Base-by-base conservation (phyloP, 2,329 filamentous ascomycete species). In the Aspergillus sp. region DNA sequence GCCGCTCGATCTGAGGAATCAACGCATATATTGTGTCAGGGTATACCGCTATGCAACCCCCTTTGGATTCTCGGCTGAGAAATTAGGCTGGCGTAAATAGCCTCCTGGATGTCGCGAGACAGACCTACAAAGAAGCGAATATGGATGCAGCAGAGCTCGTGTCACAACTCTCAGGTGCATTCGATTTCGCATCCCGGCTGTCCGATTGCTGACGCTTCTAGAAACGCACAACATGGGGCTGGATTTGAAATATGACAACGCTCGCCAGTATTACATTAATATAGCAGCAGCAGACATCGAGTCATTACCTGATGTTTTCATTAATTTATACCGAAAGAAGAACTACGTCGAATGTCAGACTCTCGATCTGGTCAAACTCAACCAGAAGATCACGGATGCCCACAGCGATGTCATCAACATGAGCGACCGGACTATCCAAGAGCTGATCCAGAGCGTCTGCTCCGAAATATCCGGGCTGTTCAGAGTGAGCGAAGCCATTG, bases 11-110 rank as follows among this genome's bases (percentile, higher is more conserved):
- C 67, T 94, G 35, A 75, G 88, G 10, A 93, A 95, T 40, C 89
- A 96, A 53, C 72, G 89, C 41, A 84, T 82, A 1, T 95, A 93
- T 61, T 89, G 89, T 14, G 80, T 96, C 19, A 91, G 82, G 63
- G 76, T 78, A 49, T 36, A 44, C 24, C 24, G 29, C 16, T 12
- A 17, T 24, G n/a, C n/a, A n/a, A n/a, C 16, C 14, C 12, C 6
- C 19, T 13, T 11, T 12, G 10, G 27, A 10, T 2, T n/a, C 27
- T 3, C 4, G 10, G 5, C 16, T 15, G 6, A 14, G 6, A 16
- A 3, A 4, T 20, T 44, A 84, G 72, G 77, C 85, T 28, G 84
- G 85, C 1, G 77, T 91, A 26, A 86, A 85, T 46, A 84, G 84
- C 2, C 72, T 95, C 35, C 73, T 96, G 3, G 89, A 95, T 58